Percentiles rank a stretch among this genome's conserved stretches.
phyloP scores from a whole-genome alignment of 2,329 filamentous ascomycete species.

The Pseudogymnoascus sp. region DNA sequence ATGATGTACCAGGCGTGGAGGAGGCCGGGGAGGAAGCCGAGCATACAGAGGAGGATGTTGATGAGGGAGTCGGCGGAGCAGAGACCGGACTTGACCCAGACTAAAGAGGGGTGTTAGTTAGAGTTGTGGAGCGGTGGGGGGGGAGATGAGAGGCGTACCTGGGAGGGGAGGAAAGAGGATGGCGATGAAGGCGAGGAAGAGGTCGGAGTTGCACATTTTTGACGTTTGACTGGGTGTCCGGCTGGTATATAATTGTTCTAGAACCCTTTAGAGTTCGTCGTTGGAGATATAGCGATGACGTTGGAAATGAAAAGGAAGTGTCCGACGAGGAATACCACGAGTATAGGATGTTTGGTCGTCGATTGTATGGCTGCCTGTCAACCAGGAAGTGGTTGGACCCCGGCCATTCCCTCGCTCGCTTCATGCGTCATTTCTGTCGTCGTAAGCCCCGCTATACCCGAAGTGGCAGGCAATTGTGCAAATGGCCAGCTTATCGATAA shows the following conservation, averaged over 20 bases:
- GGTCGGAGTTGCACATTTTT: slow-evolving; percentile 52
- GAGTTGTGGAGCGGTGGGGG: neutral
- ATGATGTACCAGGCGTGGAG: slow-evolving; percentile 99
- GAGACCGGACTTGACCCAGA: slow-evolving; percentile 94
- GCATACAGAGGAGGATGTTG: slow-evolving; percentile 82
- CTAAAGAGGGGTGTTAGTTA: slow-evolving; percentile 38
- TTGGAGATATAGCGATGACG: neutral
- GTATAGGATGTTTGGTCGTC: neutral
- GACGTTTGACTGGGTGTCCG: neutral
- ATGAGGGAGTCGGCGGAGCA: slow-evolving; percentile 90
- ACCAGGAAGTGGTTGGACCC: neutral
- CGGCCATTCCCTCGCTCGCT: neutral
- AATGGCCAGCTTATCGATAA: slow-evolving; percentile 4
- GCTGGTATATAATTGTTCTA: neutral
- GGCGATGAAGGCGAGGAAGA: slow-evolving; percentile 59
- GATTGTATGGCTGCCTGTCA: neutral
- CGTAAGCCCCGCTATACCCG: slow-evolving; percentile 6
- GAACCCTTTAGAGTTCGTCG: neutral
- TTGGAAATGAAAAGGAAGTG: neutral
- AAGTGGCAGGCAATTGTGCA: neutral
- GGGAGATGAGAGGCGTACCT: slow-evolving; percentile 39
- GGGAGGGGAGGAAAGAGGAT: slow-evolving; percentile 59
- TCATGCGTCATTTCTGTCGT: slow-evolving; percentile 4
- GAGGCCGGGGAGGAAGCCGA: slow-evolving; percentile 77
- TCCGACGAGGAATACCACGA: neutral